These are phyloP conservation scores for Carex kokanica DNA, from an alignment of 176 grass and related monocot species.

Conservation along the genomic window DNA sequence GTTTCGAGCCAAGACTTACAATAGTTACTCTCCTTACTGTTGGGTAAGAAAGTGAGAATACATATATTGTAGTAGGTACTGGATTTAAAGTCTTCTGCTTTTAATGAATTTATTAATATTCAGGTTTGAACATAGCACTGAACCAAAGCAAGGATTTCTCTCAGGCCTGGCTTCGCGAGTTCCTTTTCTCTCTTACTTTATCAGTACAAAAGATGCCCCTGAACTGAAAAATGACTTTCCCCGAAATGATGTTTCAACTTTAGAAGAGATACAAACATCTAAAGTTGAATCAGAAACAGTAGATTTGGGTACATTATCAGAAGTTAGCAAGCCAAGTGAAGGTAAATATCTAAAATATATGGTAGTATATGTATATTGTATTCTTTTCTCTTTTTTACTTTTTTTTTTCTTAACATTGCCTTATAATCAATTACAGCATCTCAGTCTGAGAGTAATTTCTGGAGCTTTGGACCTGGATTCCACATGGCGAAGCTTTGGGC, in stretches of 20 bases:
- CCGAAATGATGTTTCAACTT: slow-evolving; percentile 30
- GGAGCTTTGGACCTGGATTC: slow-evolving; percentile 64
- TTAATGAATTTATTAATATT: slow-evolving; percentile 1
- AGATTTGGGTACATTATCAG: slow-evolving; percentile 23
- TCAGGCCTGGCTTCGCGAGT: slow-evolving; percentile 49
- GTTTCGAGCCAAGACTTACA: slow-evolving; percentile 75
- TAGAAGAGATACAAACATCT: slow-evolving; percentile 16
- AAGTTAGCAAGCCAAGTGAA: slow-evolving; percentile 29
- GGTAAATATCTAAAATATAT: slow-evolving; percentile 25
- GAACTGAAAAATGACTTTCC: slow-evolving; percentile 17
- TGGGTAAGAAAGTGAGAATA: slow-evolving; percentile 50
- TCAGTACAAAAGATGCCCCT: slow-evolving; percentile 38
- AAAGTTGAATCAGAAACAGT: slow-evolving; percentile 29
- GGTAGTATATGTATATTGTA: background rate
- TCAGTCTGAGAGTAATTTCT: slow-evolving; percentile 44
- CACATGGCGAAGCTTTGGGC: slow-evolving; percentile 72
- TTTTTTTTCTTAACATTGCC: slow-evolving; percentile 24
- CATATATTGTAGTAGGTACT: background rate
- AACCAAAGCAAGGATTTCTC: slow-evolving; percentile 56
- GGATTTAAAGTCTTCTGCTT: background rate
- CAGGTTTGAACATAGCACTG: slow-evolving; percentile 33
- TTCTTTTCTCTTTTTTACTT: slow-evolving; percentile 19
- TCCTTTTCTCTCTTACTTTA: slow-evolving; percentile 69
- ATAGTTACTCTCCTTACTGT: slow-evolving; percentile 69
- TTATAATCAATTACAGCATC: slow-evolving; percentile 36